phyloP scores from a whole-genome alignment of 2,329 filamentous ascomycete genomes.

The Coniochaeta prunicola region DNA sequence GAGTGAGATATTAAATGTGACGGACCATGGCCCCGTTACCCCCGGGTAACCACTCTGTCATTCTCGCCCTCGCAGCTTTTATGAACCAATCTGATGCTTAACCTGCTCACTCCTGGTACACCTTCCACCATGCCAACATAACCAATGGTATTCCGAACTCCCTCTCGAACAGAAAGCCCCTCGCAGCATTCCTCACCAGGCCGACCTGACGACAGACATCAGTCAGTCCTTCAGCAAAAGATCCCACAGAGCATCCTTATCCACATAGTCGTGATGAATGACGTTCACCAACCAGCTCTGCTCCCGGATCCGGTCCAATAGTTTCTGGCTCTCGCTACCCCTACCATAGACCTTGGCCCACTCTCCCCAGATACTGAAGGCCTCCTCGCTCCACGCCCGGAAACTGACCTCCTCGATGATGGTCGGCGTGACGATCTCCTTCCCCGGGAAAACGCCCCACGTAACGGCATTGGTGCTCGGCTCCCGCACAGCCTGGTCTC shows the following conservation, averaged over 20 bases:
- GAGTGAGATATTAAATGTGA: background rate
- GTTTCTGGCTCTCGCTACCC: conserved; percentile 60
- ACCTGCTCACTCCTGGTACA: background rate
- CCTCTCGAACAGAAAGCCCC: background rate
- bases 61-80: background rate
- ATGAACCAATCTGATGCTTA: background rate
- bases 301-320: conserved; percentile 60
- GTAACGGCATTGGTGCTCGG: conserved; percentile 85
- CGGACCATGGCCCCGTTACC: background rate
- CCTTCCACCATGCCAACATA: background rate
- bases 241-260: conserved; percentile 66
- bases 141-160: background rate
- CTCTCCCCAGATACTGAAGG: conserved; percentile 90
- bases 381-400: conserved; percentile 89
- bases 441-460: conserved; percentile 91
- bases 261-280: conserved; percentile 72
- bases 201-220: background rate
- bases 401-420: conserved; percentile 97
- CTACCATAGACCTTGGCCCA: conserved; percentile 86
- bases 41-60: background rate
- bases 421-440: conserved; percentile 92
- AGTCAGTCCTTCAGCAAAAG: conserved; percentile 37
- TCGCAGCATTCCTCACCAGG: too few species aligned
- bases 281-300: conserved; percentile 88
- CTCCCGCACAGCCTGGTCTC: conserved; percentile 17